Percentiles rank a stretch among this genome's conserved stretches.
Evolutionary conservation across 495 filamentous ascomycete genomes (phyloP).

Genomic region (Penicillium bialowiezense): DNA sequence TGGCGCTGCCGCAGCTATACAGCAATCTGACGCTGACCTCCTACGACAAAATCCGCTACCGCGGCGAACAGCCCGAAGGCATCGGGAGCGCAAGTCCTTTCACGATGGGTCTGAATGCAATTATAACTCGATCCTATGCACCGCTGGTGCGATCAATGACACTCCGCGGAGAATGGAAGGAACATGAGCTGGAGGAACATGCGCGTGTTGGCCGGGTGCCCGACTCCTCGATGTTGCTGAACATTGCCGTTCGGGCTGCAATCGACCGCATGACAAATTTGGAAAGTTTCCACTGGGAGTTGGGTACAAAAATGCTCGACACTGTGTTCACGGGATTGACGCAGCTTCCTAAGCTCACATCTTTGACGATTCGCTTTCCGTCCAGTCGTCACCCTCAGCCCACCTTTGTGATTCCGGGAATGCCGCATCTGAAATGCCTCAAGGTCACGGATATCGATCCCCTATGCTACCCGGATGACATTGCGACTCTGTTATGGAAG

Average conservation of each 20-base stretch:
- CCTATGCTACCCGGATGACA: slow-evolving; percentile 63
- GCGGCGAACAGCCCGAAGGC: slow-evolving; percentile 56
- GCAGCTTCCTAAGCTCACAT: slow-evolving; percentile 47
- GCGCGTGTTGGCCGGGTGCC: slow-evolving; percentile 56
- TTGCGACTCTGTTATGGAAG: slow-evolving; percentile 52
- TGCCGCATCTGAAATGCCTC: slow-evolving; percentile 52
- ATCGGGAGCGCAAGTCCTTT: slow-evolving; percentile 62
- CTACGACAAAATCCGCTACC: slow-evolving; percentile 59
- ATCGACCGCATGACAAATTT: slow-evolving; percentile 57
- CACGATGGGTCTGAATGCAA: slow-evolving; percentile 58
- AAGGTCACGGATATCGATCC: slow-evolving; percentile 60
- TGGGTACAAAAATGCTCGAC: slow-evolving; percentile 61
- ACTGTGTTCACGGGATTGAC: slow-evolving; percentile 56
- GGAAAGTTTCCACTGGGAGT: slow-evolving; percentile 59
- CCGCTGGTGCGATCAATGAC: slow-evolving; percentile 51
- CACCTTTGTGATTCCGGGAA: slow-evolving; percentile 53
- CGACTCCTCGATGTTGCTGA: slow-evolving; percentile 63
- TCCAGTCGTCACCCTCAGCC: slow-evolving; percentile 56
- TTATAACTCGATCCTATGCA: slow-evolving; percentile 54
- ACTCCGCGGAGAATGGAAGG: slow-evolving; percentile 57
- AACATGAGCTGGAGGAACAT: slow-evolving; percentile 55
- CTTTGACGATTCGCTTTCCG: slow-evolving; percentile 55
- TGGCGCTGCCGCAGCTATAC: slow-evolving; percentile 62
- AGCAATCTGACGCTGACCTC: slow-evolving; percentile 53
- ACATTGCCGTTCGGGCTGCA: slow-evolving; percentile 55